phyloP scores from a whole-genome alignment of 2,329 filamentous ascomycete genomes.

The Trichoderma breve region DNA sequence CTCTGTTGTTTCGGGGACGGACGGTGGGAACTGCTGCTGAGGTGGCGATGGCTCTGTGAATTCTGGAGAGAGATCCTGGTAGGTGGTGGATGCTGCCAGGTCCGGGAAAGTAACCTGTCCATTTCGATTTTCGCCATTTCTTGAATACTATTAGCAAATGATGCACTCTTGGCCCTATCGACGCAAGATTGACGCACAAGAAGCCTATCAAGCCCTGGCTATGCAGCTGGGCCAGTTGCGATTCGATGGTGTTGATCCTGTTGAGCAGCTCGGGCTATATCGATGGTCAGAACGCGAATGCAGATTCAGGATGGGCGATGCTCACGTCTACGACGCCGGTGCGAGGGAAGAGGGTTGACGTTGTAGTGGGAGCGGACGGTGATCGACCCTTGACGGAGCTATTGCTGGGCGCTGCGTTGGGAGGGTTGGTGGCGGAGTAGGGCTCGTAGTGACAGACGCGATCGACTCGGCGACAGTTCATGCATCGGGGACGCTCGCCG shows the following conservation, averaged over 20 bases:
- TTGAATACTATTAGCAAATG: neutral
- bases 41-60: conserved; percentile 13
- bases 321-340: conserved; percentile 15
- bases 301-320: neutral
- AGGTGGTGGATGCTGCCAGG: neutral
- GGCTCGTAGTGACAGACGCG: conserved; percentile 18
- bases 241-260: conserved; percentile 16
- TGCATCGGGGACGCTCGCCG: conserved; percentile 11
- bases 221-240: conserved; percentile 10
- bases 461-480: conserved; percentile 18
- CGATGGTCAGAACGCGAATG: neutral
- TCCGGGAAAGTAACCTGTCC: conserved; percentile 2
- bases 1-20: neutral
- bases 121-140: conserved; percentile 5
- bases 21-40: neutral
- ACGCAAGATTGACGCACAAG: neutral
- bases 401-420: conserved; percentile 1
- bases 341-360: conserved; percentile 8
- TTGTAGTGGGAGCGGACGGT: neutral
- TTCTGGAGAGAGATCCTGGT: conserved; percentile 7
- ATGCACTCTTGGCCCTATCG: neutral
- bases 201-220: conserved; percentile 15
- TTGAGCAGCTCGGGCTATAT: conserved; percentile 13
- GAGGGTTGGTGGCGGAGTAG: conserved; percentile 9
- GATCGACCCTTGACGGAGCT: neutral